phyloP scores from a whole-genome alignment of 2,329 filamentous ascomycete genomes.

The Immersiporthe knoxdaviesiana region DNA sequence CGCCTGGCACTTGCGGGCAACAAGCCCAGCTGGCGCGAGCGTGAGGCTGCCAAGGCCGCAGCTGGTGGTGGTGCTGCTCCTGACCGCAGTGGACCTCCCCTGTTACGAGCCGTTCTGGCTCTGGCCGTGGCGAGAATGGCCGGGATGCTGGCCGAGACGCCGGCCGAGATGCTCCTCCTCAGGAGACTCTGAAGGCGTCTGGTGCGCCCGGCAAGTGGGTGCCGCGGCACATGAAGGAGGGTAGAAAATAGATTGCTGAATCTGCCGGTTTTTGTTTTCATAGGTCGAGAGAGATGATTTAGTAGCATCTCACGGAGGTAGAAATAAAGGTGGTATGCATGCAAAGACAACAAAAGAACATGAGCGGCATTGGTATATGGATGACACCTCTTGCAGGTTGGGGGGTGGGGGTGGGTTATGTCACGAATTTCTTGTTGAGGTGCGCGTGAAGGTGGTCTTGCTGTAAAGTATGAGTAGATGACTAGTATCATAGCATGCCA shows the following conservation, averaged over 20 bases:
- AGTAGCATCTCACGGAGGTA: conserved; percentile 21
- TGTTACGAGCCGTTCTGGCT: conserved; percentile 36
- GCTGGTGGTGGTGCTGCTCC: conserved; percentile 30
- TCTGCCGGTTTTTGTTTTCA: conserved; percentile 13
- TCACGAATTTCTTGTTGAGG: not conserved
- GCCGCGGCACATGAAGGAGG: conserved; percentile 45
- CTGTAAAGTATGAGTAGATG: not conserved
- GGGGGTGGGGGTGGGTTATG: too few relatives aligned
- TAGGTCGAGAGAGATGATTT: conserved; percentile 17
- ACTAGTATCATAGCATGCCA: conserved; percentile 2
- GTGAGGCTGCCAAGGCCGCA: conserved; percentile 53
- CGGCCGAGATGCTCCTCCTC: conserved; percentile 43
- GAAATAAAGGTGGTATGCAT: conserved; percentile 13
- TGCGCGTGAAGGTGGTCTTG: not conserved
- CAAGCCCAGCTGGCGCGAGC: conserved; percentile 63
- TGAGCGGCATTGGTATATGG: not conserved
- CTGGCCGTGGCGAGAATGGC: conserved; percentile 41
- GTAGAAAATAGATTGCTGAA: conserved; percentile 21
- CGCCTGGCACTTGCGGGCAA: conserved; percentile 54
- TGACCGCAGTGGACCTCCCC: conserved; percentile 34
- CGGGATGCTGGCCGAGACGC: conserved; percentile 44
- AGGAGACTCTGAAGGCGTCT: conserved; percentile 56
- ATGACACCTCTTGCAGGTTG: not conserved
- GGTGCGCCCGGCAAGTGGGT: conserved; percentile 64
- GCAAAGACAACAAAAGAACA: not conserved